Evolutionary conservation across 2,329 filamentous ascomycete species (phyloP), one percentile per base, ranked within the genome.

Genomic region (Chaetothyriales sp.): DNA sequence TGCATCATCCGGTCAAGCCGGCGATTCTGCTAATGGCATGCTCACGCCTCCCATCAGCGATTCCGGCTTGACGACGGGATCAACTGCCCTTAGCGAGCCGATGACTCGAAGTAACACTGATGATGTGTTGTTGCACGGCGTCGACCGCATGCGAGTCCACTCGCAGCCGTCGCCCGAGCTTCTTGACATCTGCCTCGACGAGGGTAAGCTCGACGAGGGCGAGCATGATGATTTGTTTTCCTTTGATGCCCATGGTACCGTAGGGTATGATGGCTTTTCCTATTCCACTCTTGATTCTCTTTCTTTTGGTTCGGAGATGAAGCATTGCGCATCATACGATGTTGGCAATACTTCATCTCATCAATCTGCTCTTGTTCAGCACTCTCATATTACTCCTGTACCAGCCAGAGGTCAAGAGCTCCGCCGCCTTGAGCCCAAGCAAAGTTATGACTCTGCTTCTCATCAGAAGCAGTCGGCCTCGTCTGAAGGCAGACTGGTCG

Each of bases 401-500:
- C 59, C 44, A 51, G 43, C 49, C 37, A 43, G 48, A 37, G 48
- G 48, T 44, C 33, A 51, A 44, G 51, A 49, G 44, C 43, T 29
- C 20, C 56, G 37, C 29, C 55, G 19, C 22, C 55, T 47, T 51
- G 46, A 37, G 37, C 51, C 59, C 25, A 57, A 56, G 51, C 20
- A 50, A 49, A 28, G 56, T 43, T 29, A 53, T 49, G 49, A 56
- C 43, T 43, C 44, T 49, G 51, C 48, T 47, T 25, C 51, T 10
- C 33, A 40, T 40, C 33, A 40, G 33, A 40, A 40, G 33, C 33
- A 57, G 55, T 29, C 44, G 55, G 51, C 61, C 45, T 60, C 60
- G 25, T 63, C 67, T 58, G 67, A 70, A 59, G 68, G 68, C 60
- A 71, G 70, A 62, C 75, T 77, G 69, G 65, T 75, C 56, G 71